Evolutionary conservation across 768 basidiomycete genomes (phyloP).

Genomic region (Clavulina sp.): DNA sequence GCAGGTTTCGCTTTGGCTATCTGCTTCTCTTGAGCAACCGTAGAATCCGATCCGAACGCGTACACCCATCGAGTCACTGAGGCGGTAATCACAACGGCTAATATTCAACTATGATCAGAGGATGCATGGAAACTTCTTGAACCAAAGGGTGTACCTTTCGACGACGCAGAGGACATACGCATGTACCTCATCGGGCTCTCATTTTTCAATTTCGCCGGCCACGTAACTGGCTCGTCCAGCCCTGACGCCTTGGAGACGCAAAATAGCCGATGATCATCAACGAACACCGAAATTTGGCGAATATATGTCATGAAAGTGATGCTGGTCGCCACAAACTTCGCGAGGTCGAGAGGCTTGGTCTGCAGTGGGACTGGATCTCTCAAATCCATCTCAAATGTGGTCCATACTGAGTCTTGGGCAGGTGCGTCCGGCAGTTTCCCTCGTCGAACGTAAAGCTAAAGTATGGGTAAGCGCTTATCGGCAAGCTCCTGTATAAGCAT

Average conservation of each 20-base stretch:
- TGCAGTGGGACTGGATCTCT: slow-evolving; percentile 70
- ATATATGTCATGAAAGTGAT: slow-evolving; percentile 86
- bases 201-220: slow-evolving; percentile 39
- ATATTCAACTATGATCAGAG: background rate
- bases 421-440: slow-evolving; percentile 23
- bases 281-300: slow-evolving; percentile 56
- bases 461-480: slow-evolving; percentile 1
- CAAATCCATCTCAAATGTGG: slow-evolving; percentile 76
- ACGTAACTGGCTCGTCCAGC: slow-evolving; percentile 28
- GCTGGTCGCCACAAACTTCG: slow-evolving; percentile 75
- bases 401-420: slow-evolving; percentile 37
- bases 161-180: slow-evolving; percentile 39
- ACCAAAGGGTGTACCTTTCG: background rate
- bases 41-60: slow-evolving; percentile 40
- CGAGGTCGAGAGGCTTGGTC: slow-evolving; percentile 61
- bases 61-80: slow-evolving; percentile 72
- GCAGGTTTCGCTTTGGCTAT: too few relatives aligned
- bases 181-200: slow-evolving; percentile 54
- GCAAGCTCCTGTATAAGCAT: background rate
- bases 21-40: too few relatives aligned
- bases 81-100: slow-evolving; percentile 62
- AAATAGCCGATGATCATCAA: slow-evolving; percentile 60
- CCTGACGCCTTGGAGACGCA: slow-evolving; percentile 47
- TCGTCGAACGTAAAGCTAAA: slow-evolving; percentile 63
- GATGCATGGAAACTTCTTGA: slow-evolving; percentile 7